A percentile compares a stretch with the other conserved stretches of the same genome.
phyloP scores from a whole-genome alignment of 495 filamentous ascomycete genomes.

The Viridothelium virens region DNA sequence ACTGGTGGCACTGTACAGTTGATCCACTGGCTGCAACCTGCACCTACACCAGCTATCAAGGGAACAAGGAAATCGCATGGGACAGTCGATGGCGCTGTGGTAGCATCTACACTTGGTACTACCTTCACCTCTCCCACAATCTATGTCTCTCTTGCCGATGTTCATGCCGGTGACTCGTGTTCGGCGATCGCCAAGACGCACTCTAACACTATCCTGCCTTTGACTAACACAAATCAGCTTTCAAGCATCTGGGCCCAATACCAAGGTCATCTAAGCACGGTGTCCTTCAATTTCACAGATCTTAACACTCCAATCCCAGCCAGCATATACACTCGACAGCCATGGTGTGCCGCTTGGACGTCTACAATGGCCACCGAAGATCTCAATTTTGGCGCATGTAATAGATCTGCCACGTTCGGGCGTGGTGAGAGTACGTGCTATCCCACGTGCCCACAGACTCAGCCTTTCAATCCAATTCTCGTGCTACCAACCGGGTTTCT shows the following conservation, averaged over 20 bases:
- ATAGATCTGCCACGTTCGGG: not conserved
- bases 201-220: not conserved
- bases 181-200: not conserved
- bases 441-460: not conserved
- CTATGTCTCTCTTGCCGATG: conserved; percentile 1
- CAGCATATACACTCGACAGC: not conserved
- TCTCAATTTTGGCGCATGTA: not conserved
- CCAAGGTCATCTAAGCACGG: not conserved
- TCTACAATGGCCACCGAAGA: not conserved
- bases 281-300: conserved; percentile 12
- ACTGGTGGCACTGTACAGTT: conserved; percentile 12
- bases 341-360: not conserved
- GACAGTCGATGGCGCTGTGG: not conserved
- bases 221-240: not conserved
- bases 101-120: not conserved
- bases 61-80: not conserved
- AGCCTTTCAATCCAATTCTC: not conserved
- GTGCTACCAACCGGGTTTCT: not conserved
- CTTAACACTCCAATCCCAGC: not conserved
- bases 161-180: conserved; percentile 11
- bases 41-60: not conserved
- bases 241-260: conserved; percentile 3
- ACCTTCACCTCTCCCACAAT: conserved; percentile 13
- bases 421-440: not conserved
- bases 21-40: not conserved